phyloP scores from a whole-genome alignment of 2,329 filamentous ascomycete species.

The Didymella exigua region DNA sequence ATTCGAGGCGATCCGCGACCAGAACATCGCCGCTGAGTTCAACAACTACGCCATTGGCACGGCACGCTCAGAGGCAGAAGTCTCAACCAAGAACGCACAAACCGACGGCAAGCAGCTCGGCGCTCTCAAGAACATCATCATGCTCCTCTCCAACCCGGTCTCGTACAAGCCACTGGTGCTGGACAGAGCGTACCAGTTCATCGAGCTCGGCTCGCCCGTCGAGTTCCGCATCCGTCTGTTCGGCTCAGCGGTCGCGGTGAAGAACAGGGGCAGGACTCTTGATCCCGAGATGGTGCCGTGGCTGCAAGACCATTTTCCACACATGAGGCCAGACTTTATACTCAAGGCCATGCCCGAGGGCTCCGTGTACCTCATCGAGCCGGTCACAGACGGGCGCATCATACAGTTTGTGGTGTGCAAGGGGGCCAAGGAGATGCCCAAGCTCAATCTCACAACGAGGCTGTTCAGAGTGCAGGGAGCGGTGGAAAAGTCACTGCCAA shows the following conservation, averaged over 20 bases:
- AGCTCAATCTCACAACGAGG: constrained; percentile 13
- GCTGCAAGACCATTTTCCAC: constrained; percentile 35
- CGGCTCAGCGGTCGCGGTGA: constrained; percentile 1
- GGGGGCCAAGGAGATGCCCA: neutral
- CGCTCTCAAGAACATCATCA: constrained; percentile 25
- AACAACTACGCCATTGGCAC: constrained; percentile 21
- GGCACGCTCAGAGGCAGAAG: neutral
- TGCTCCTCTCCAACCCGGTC: constrained; percentile 21
- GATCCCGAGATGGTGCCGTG: constrained; percentile 23
- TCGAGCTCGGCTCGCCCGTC: constrained; percentile 27
- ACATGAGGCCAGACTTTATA: constrained; percentile 41
- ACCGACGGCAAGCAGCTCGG: constrained; percentile 14
- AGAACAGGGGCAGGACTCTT: neutral
- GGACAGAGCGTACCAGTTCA: constrained; percentile 34
- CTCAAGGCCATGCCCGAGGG: constrained; percentile 36
- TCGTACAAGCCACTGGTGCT: constrained; percentile 17
- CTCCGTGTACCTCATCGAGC: constrained; percentile 26
- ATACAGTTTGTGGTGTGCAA: constrained; percentile 35
- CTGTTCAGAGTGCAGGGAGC: constrained; percentile 22
- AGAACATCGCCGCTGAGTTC: neutral
- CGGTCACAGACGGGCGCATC: constrained; percentile 29
- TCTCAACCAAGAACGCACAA: neutral
- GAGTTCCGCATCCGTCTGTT: constrained; percentile 28
- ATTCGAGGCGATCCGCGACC: constrained; percentile 1
- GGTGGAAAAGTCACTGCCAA: constrained; percentile 7